Base-by-base conservation (phyloP, 345 rosid species). In the Arabidopsis arenosa region DNA sequence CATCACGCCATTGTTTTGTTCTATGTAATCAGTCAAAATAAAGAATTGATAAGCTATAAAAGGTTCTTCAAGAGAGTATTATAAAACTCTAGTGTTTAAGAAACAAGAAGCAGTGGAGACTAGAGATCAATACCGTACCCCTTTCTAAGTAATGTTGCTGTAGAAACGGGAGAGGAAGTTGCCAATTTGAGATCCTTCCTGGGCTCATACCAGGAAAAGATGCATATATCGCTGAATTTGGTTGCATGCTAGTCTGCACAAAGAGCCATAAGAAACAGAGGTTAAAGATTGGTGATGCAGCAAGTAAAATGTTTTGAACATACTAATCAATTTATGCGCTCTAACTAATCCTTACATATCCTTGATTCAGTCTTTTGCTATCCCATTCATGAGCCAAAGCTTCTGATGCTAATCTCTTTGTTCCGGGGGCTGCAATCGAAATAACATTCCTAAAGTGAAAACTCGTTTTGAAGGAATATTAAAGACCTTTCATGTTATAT, bases 1-100 rank as follows among this genome's bases (percentile, higher is more conserved):
- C 98, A 83, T 79, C 78, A 33, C 96, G 90, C 98, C 96, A 89
- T 66, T 89, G 96, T 79, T 85, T 90, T 61, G 90, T 91, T 77
- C 97, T 90, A 86, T 13, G 13, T 62, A 69, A 70, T 30, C 39
- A 36, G 67, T 54, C 4, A 56, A 54, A 60, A 28, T 9, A 39
- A 18, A 30, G 45, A 5, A 30, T 2, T 60, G 30, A 18, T 18
- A 18, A 18, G 21, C 21, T 18, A 18, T 18, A 18, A 18, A 18
- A 18, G 21, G 21, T 18, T 18, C 21, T 18, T 18, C 21, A 18
- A 18, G 21, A 18, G 21, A 18, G 21, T 18, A 18, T 18, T 18
- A 18, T 18, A 18, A 18, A 18, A 18, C 21, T 57, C 13, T 66
- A 37, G 49, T 1, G 8, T 62, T 58, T 33, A 58, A 23, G 61